These are phyloP conservation scores for Lycium ferocissimum DNA, from an alignment of 257 asterid genomes.

Conservation along the genomic window DNA sequence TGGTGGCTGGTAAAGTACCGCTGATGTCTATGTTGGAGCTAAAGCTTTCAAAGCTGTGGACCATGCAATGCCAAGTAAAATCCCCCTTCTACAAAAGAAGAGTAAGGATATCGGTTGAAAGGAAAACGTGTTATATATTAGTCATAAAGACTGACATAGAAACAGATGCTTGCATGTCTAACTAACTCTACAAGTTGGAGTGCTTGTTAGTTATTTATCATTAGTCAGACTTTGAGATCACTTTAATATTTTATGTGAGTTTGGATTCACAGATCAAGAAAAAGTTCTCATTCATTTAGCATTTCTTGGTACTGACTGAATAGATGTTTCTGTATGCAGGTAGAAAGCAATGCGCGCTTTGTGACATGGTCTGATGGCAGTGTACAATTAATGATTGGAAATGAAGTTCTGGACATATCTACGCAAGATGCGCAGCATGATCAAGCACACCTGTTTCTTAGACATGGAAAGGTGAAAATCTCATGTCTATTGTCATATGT, in stretches of 20 bases:
- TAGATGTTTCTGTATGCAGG: conserved; percentile 47
- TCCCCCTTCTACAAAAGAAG: neutral
- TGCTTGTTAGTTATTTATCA: conserved; percentile 24
- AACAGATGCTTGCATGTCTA: conserved; percentile 16
- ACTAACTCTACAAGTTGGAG: conserved; percentile 20
- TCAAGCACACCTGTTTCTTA: conserved; percentile 90
- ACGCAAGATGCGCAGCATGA: conserved; percentile 95
- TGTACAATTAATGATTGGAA: conserved; percentile 90
- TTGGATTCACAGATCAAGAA: conserved; percentile 1
- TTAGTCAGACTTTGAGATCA: conserved; percentile 10
- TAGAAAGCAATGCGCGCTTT: conserved; percentile 97
- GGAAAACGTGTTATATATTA: neutral
- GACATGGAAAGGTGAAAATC: conserved; percentile 82
- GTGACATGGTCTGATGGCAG: conserved; percentile 99
- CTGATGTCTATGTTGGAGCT: neutral
- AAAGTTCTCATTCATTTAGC: conserved; percentile 2
- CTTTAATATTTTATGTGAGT: neutral
- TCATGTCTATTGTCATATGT: neutral
- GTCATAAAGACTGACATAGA: conserved; percentile 5
- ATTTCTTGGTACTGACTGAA: conserved; percentile 21
- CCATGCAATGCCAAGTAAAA: conserved; percentile 10
- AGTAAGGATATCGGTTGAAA: neutral
- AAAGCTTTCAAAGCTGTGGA: conserved; percentile 22
- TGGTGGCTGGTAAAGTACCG: conserved; percentile 6
- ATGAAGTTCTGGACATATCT: conserved; percentile 97